Conservation (phyloP, 495 filamentous ascomycete genomes). For the Hypoxylon perforatum region DNA sequence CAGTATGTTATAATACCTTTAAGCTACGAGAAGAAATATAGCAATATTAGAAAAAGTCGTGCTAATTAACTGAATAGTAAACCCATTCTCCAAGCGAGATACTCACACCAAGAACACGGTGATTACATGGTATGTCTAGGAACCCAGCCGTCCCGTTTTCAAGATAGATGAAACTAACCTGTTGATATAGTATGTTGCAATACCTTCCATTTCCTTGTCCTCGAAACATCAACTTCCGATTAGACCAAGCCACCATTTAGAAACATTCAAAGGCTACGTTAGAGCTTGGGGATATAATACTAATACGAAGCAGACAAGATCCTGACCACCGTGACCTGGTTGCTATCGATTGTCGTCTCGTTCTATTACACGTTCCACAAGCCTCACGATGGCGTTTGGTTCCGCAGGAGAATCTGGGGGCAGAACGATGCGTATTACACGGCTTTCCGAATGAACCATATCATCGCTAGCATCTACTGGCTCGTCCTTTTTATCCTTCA, state of each 20-base stretch:
- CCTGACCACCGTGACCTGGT: constrained; percentile 76
- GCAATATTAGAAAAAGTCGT: constrained; percentile 7
- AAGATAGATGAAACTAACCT: constrained; percentile 9
- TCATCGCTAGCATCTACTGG: constrained; percentile 84
- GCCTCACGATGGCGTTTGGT: constrained; percentile 68
- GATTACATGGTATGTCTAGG: constrained; percentile 45
- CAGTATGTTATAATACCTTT: constrained; percentile 45
- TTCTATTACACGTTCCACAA: constrained; percentile 75
- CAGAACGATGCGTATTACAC: constrained; percentile 73
- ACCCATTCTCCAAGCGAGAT: constrained; percentile 75
- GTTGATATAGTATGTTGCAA: constrained; percentile 19
- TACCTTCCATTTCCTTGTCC: background rate
- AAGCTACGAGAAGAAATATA: background rate
- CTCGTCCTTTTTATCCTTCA: constrained; percentile 79
- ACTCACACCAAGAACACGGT: constrained; percentile 63
- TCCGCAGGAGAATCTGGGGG: constrained; percentile 71
- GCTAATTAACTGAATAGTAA: constrained; percentile 54
- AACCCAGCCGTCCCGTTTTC: background rate
- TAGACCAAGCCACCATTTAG: background rate
- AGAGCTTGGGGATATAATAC: constrained; percentile 38
- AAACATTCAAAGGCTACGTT: background rate
- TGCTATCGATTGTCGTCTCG: constrained; percentile 72
- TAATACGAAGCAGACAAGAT: constrained; percentile 65
- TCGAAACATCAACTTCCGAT: background rate
- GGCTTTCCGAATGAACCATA: constrained; percentile 77